Percentiles rank a stretch among this genome's conserved stretches.
phyloP scores from a whole-genome alignment of 1,139 yeast species.

The Blastobotrys elegans region DNA sequence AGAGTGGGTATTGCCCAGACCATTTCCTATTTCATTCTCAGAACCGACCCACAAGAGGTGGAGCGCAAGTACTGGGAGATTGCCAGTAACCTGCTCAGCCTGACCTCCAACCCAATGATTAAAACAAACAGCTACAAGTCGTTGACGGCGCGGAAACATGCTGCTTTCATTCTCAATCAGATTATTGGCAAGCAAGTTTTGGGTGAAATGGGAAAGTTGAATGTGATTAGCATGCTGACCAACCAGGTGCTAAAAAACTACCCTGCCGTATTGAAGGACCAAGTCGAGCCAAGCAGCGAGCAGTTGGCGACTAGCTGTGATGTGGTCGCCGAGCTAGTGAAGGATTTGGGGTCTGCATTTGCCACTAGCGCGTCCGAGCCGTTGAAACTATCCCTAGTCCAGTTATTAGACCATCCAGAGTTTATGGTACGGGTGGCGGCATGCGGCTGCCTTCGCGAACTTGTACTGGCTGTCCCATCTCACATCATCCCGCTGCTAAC shows the following conservation, averaged over 20 bases:
- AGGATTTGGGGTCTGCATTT: slow-evolving; percentile 32
- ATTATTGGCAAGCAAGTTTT: slow-evolving; percentile 28
- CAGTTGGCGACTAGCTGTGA: slow-evolving; percentile 28
- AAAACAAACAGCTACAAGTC: slow-evolving; percentile 21
- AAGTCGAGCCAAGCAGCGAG: slow-evolving; percentile 24
- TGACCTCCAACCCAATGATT: slow-evolving; percentile 20
- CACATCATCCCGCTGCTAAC: slow-evolving; percentile 27
- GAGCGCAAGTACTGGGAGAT: slow-evolving; percentile 28
- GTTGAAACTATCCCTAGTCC: slow-evolving; percentile 21
- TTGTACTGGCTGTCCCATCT: slow-evolving; percentile 27
- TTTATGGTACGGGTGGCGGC: slow-evolving; percentile 21
- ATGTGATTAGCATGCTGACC: slow-evolving; percentile 27
- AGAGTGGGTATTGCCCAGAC: slow-evolving; percentile 32
- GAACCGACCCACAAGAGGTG: slow-evolving; percentile 22
- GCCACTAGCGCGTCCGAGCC: slow-evolving; percentile 24
- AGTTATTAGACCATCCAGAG: slow-evolving; percentile 19
- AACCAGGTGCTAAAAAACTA: slow-evolving; percentile 29
- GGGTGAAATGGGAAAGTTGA: slow-evolving; percentile 33
- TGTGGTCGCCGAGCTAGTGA: slow-evolving; percentile 26
- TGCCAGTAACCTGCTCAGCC: slow-evolving; percentile 24
- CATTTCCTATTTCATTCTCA: slow-evolving; percentile 24
- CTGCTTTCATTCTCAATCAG: slow-evolving; percentile 27
- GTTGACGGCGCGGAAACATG: slow-evolving; percentile 28
- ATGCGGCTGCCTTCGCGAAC: slow-evolving; percentile 22
- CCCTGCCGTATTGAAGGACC: slow-evolving; percentile 24